phyloP scores from a whole-genome alignment of 495 filamentous ascomycete genomes.

The Aspergillus sclerotioniger region DNA sequence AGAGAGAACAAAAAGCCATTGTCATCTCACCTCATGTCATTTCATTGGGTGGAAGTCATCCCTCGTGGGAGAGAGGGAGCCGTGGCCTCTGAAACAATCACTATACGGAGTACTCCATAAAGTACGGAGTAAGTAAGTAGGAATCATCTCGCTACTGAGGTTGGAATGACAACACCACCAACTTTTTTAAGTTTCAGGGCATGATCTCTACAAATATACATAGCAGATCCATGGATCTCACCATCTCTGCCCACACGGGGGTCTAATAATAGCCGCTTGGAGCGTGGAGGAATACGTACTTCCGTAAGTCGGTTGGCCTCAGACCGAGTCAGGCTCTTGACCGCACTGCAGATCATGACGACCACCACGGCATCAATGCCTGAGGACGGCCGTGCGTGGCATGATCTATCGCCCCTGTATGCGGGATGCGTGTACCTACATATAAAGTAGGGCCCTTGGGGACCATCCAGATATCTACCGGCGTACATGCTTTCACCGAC shows the following conservation, averaged over 20 bases:
- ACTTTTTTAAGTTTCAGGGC: no score
- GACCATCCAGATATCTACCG: not conserved
- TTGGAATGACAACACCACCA: no score
- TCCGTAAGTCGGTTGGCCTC: not conserved
- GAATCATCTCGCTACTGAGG: no score
- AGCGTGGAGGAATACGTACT: not conserved
- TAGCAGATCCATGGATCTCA: no score
- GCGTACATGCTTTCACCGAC: conserved; percentile 1
- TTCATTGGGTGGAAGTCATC: not conserved
- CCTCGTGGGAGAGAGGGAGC: not conserved
- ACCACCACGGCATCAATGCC: not conserved
- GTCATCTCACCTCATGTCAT: no score
- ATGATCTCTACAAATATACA: not conserved
- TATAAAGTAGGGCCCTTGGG: not conserved
- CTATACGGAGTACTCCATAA: no score
- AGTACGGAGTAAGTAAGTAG: no score
- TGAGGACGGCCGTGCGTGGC: not conserved
- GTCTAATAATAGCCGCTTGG: not conserved
- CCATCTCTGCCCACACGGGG: not conserved
- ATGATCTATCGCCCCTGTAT: not conserved
- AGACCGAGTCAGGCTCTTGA: not conserved
- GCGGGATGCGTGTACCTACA: conserved; percentile 5
- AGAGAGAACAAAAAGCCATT: no score
- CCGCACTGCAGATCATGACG: not conserved
- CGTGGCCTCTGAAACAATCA: not conserved